Percentiles rank a stretch among this genome's conserved stretches.
Conservation (phyloP, 1,139 yeast species). For the Spathaspora sp. region DNA sequence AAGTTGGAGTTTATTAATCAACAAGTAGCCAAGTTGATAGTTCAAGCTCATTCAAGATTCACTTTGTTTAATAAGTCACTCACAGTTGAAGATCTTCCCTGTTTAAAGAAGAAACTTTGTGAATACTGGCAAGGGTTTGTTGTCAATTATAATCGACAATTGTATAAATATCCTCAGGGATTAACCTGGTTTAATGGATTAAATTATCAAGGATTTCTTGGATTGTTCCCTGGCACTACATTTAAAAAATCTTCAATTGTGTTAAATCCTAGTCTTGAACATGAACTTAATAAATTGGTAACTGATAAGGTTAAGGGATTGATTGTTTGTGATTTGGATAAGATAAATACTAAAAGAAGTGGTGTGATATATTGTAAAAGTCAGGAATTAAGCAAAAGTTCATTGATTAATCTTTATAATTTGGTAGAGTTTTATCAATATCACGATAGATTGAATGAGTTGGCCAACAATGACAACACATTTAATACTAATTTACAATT, state of each 20-base stretch:
- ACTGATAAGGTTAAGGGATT: constrained; percentile 20
- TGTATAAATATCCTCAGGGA: constrained; percentile 22
- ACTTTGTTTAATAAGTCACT: constrained; percentile 29
- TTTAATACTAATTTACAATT: constrained; percentile 17
- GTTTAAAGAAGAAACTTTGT: constrained; percentile 18
- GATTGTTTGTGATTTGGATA: constrained; percentile 27
- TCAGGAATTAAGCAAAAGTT: constrained; percentile 12
- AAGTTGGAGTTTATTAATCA: constrained; percentile 24
- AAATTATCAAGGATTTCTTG: constrained; percentile 39
- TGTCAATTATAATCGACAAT: constrained; percentile 25
- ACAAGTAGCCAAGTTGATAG: constrained; percentile 28
- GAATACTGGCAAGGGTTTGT: constrained; percentile 35
- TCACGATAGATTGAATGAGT: constrained; percentile 25
- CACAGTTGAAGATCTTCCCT: constrained; percentile 17
- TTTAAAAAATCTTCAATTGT: constrained; percentile 34
- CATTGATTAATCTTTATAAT: constrained; percentile 29
- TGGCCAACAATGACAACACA: constrained; percentile 19
- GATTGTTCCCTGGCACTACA: constrained; percentile 22
- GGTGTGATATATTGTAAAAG: constrained; percentile 30
- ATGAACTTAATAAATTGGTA: constrained; percentile 20
- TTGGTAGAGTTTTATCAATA: constrained; percentile 36
- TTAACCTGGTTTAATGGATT: constrained; percentile 39
- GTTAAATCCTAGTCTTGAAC: constrained; percentile 15
- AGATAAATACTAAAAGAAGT: constrained; percentile 27
- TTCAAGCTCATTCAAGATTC: constrained; percentile 26